These are phyloP conservation scores for Xylariomycetidae sp. DNA, from an alignment of 2,329 filamentous ascomycete species.

Conservation along the genomic window DNA sequence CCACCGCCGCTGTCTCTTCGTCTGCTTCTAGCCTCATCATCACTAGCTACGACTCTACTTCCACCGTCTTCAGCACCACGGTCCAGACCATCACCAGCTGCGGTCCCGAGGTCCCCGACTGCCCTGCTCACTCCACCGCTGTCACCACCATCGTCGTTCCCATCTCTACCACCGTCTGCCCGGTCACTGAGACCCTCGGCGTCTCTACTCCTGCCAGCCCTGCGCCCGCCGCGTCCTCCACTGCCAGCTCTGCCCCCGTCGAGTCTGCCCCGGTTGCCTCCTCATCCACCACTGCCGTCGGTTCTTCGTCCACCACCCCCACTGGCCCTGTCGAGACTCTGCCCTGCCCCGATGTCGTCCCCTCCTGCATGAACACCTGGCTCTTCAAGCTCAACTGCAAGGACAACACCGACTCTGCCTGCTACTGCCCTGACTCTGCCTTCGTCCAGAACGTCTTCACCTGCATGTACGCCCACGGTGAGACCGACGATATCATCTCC, in stretches of 20 bases:
- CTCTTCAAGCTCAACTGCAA: constrained; percentile 68
- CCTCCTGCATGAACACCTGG: constrained; percentile 91
- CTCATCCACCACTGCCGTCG: constrained; percentile 27
- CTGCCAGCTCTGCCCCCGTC: constrained; percentile 11
- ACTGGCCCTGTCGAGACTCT: constrained; percentile 38
- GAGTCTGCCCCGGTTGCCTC: constrained; percentile 14
- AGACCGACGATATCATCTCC: constrained; percentile 59
- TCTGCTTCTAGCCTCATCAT: constrained; percentile 15
- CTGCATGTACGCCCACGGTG: constrained; percentile 76
- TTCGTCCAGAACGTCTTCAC: constrained; percentile 77
- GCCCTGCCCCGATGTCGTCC: constrained; percentile 67
- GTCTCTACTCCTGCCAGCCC: constrained; percentile 24
- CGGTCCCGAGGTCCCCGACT: constrained; percentile 46
- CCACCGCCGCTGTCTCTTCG: constrained; percentile 11
- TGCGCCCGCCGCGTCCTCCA: constrained; percentile 8
- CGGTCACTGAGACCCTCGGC: constrained; percentile 49
- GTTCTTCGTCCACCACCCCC: constrained; percentile 20
- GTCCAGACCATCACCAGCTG: constrained; percentile 49
- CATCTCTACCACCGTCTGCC: constrained; percentile 57
- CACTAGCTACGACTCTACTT: constrained; percentile 39
- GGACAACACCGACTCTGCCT: constrained; percentile 75
- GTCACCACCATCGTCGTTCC: constrained; percentile 51
- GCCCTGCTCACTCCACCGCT: constrained; percentile 37
- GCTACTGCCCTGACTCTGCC: constrained; percentile 78
- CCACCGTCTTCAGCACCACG: constrained; percentile 47